phyloP scores from a whole-genome alignment of 2,329 filamentous ascomycete species.

The Pyrenophora seminiperda region DNA sequence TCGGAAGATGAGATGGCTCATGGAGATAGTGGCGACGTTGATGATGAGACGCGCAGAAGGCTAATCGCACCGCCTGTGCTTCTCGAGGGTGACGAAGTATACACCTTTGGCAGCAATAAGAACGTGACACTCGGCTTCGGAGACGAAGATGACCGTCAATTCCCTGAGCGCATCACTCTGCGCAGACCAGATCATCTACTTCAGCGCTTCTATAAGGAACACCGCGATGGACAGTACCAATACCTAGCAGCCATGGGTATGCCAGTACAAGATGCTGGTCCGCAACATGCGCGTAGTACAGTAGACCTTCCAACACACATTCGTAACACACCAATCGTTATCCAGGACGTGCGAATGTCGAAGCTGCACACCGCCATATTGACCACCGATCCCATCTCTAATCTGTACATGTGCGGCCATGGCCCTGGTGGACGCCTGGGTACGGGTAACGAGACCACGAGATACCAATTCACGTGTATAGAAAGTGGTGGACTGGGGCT shows the following conservation, averaged over 20 bases:
- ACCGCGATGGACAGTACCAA: constrained; percentile 57
- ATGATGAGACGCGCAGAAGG: constrained; percentile 36
- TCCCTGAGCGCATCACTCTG: constrained; percentile 80
- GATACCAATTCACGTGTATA: constrained; percentile 84
- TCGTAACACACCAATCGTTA: constrained; percentile 71
- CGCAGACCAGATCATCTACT: constrained; percentile 78
- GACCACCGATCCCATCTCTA: constrained; percentile 84
- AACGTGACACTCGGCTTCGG: constrained; percentile 91
- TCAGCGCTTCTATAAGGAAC: constrained; percentile 72
- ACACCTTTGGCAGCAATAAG: constrained; percentile 94
- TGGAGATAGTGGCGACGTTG: constrained; percentile 52
- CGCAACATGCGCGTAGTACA: constrained; percentile 43
- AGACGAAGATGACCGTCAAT: constrained; percentile 94
- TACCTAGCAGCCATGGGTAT: constrained; percentile 48
- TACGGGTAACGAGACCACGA: constrained; percentile 85
- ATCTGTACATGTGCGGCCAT: constrained; percentile 90
- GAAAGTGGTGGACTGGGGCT: constrained; percentile 74
- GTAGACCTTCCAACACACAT: constrained; percentile 74
- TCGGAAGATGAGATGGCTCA: constrained; percentile 57
- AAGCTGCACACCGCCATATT: constrained; percentile 91
- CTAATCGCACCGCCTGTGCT: constrained; percentile 39
- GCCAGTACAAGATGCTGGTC: constrained; percentile 25
- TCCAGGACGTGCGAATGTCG: constrained; percentile 83
- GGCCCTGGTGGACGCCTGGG: constrained; percentile 89
- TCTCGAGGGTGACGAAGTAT: constrained; percentile 79